phyloP scores from a whole-genome alignment of 1,139 yeast genomes.

The Sugiyamaella grinbergsii region DNA sequence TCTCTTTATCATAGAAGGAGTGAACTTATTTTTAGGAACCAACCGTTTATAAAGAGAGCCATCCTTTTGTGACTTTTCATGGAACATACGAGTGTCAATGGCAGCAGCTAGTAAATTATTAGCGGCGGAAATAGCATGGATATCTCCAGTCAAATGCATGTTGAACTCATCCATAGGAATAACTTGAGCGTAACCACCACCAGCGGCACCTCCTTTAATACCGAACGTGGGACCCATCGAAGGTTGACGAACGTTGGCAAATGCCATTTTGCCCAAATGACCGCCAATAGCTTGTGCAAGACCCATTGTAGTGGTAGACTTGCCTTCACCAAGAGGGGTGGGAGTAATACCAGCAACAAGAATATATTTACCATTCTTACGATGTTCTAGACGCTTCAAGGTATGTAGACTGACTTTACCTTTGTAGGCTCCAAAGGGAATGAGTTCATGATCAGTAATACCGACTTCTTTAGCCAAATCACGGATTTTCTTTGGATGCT shows the following conservation, averaged over 20 bases:
- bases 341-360: conserved; percentile 98
- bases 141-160: conserved; percentile 97
- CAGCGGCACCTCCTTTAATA: conserved; percentile 99
- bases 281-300: conserved; percentile 96
- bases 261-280: conserved; percentile 78
- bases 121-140: conserved; percentile 96
- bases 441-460: conserved; percentile 77
- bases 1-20: conserved; percentile 77
- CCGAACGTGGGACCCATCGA: conserved; percentile 99
- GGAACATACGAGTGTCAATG: conserved; percentile 96
- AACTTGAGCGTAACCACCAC: conserved; percentile 98
- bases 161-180: conserved; percentile 99
- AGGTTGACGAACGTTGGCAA: conserved; percentile 97
- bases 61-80: conserved; percentile 90
- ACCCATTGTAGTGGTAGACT: conserved; percentile 96
- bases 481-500: conserved; percentile 80
- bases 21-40: conserved; percentile 86
- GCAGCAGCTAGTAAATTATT: conserved; percentile 97
- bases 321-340: conserved; percentile 98
- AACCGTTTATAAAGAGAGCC: conserved; percentile 82
- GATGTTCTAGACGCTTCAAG: conserved; percentile 67
- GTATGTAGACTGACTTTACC: conserved; percentile 74
- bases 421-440: conserved; percentile 88
- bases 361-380: conserved; percentile 83
- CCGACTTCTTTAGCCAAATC: conserved; percentile 86